Base-by-base conservation (phyloP, 441 rosid genomes). In the Viola pubescens region DNA sequence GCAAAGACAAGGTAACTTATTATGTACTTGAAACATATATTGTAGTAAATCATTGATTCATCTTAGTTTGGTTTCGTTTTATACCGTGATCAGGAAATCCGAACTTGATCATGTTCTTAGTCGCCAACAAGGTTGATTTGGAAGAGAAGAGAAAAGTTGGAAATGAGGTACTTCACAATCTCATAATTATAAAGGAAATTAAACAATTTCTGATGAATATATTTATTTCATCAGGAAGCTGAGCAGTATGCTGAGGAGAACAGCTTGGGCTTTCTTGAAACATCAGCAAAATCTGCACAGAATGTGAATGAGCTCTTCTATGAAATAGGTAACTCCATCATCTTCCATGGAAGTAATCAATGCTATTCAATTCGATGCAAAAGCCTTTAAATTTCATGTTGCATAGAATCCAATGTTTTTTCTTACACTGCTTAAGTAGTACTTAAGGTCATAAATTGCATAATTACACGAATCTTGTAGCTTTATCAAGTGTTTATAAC, bases 301-400 rank as follows among this genome's bases (percentile, higher is more conserved):
- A 87, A 87, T 77, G 91, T 84, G 65, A 87, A 83, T n/a, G 91
- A 87, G 68, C 91, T 85, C 44, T 87, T 87, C 66, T 87, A 87
- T 54, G 91, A 87, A 74, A 84, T 87, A 76, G 89, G 91, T 87
- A 80, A 67, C 39, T 9, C 6, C 4, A 10, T 48, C 11, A 37
- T 16, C 54, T 45, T 5, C 43, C 37, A 26, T 45, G n/a, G 19
- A 26, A 26, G 34, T 26, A 26, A 26, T 2, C 34, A 26, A 26
- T 26, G 34, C 2, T 26, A 26, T 26, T 26, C 2, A 2, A 26
- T 26, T 26, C 34, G 34, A 26, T 26, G 34, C 34, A 2, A 1
- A 26, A 26, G 34, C 2, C 34, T 26, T 1, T 26, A 26, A 26
- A 26, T 26, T 26, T 26, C 34, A 26, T 26, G 34, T 26, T 2